A percentile compares a stretch with the other conserved stretches of the same genome.
Conservation (phyloP, 2,329 filamentous ascomycete species). For the Hortaea sp. region DNA sequence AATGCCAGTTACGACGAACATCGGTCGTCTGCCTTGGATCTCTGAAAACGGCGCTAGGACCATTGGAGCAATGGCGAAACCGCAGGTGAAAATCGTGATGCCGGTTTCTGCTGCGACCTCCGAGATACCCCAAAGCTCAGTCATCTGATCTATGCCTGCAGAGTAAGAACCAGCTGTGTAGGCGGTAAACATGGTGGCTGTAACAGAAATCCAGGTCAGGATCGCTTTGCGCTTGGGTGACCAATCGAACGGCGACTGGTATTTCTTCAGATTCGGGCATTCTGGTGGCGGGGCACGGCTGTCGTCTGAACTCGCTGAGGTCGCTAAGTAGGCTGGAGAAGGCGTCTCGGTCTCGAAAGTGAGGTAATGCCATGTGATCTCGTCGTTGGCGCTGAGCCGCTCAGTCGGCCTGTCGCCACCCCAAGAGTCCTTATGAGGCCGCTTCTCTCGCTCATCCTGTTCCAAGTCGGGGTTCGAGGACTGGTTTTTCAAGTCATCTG, state of each 20-base stretch:
- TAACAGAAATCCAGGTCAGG: slow-evolving; percentile 63
- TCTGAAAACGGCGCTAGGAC: slow-evolving; percentile 78
- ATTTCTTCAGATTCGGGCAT: slow-evolving; percentile 56
- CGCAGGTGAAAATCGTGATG: slow-evolving; percentile 71
- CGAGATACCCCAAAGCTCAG: slow-evolving; percentile 53
- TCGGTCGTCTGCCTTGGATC: slow-evolving; percentile 74
- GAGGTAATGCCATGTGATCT: slow-evolving; percentile 49
- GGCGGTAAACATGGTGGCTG: slow-evolving; percentile 66
- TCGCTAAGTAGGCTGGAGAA: slow-evolving; percentile 28
- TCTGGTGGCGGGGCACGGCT: slow-evolving; percentile 37
- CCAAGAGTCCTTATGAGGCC: slow-evolving; percentile 7
- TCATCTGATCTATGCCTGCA: slow-evolving; percentile 57
- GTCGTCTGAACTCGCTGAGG: slow-evolving; percentile 11
- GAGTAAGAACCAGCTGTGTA: slow-evolving; percentile 76
- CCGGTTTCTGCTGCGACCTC: slow-evolving; percentile 59
- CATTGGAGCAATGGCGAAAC: slow-evolving; percentile 80
- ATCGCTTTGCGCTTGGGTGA: slow-evolving; percentile 56
- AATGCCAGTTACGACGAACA: slow-evolving; percentile 65
- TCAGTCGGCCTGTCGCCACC: slow-evolving; percentile 7
- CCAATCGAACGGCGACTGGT: slow-evolving; percentile 64
- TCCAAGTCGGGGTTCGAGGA: slow-evolving; percentile 8
- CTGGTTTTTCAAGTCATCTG: slow-evolving; percentile 8
- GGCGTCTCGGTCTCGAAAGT: slow-evolving; percentile 53
- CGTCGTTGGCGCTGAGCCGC: slow-evolving; percentile 10
- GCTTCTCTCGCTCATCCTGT: slow-evolving; percentile 18